Percentiles rank a stretch among this genome's conserved stretches.
These are phyloP conservation scores for Gracilaria domingensis DNA, from an alignment of 23 red algal species.

Conservation along the genomic window DNA sequence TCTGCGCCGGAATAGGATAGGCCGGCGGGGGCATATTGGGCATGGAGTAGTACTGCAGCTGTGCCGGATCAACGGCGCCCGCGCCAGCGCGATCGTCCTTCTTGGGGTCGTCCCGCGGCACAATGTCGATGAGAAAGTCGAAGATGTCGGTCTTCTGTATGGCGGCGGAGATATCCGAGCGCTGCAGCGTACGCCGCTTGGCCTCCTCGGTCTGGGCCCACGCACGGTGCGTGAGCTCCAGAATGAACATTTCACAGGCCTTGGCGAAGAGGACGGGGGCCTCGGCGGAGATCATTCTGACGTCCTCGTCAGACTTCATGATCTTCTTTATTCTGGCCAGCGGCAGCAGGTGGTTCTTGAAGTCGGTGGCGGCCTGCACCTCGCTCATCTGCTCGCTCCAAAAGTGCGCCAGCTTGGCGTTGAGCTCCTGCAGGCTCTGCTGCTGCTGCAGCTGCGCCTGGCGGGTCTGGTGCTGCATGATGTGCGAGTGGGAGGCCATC, in stretches of 20 bases:
- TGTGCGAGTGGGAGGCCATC: slow-evolving; percentile 53
- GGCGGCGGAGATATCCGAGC: slow-evolving; percentile 91
- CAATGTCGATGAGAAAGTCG: slow-evolving; percentile 99
- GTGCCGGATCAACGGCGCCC: slow-evolving; percentile 49
- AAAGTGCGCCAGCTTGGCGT: slow-evolving; percentile 75
- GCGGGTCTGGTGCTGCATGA: slow-evolving; percentile 71
- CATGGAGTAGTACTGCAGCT: slow-evolving; percentile 47
- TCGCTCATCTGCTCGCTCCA: slow-evolving; percentile 88
- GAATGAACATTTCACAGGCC: slow-evolving; percentile 99
- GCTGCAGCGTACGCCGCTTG: slow-evolving; percentile 92
- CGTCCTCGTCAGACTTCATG: slow-evolving; percentile 99
- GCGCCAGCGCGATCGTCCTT: slow-evolving; percentile 69
- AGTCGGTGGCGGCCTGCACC: slow-evolving; percentile 85
- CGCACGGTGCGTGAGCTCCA: slow-evolving; percentile 94
- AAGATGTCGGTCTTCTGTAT: slow-evolving; percentile 99
- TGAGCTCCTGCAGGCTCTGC: slow-evolving; percentile 78
- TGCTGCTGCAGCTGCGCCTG: slow-evolving; percentile 71
- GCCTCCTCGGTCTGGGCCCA: slow-evolving; percentile 99
- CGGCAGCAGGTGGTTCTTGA: slow-evolving; percentile 98
- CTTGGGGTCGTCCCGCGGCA: slow-evolving; percentile 90
- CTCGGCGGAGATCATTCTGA: slow-evolving; percentile 98
- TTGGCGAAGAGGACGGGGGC: slow-evolving; percentile 98
- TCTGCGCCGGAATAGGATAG: slow-evolving; percentile 49
- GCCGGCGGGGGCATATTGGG: slow-evolving; percentile 44
- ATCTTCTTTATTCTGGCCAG: slow-evolving; percentile 99